Evolutionary conservation across 2,329 filamentous ascomycete genomes (phyloP), one percentile per base, ranked within the genome.

Genomic region (Microdochium paspali): DNA sequence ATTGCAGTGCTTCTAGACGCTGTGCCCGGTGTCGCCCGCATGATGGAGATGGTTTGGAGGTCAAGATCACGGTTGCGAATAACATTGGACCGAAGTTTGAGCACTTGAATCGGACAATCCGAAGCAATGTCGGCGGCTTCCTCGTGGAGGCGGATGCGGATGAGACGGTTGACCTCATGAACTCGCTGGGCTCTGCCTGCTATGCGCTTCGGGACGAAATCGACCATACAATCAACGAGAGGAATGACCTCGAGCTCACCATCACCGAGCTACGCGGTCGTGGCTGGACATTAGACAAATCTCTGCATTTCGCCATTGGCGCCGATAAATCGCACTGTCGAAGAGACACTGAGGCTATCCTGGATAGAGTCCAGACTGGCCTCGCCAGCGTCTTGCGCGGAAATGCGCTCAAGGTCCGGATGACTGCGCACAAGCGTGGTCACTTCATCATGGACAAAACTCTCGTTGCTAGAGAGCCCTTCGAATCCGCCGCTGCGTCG

Each of bases 361-460:
- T 78, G 24, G 72, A 77, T 47, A 68, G 75, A 31, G 60, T 78
- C 20, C 71, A 77, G 53, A 70, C 72, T 1, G 72, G 74, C 4
- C 66, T 78, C 6, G 64, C 67, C 18, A 69, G 76, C 46, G 66
- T 73, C 5, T 63, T 79, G 23, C 66, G 68, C 44, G 68, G 70
- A 23, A 68, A 72, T 48, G 69, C 73, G 23, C 64, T 69, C 32
- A 66, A 69, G 4, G 63, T 76, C 45, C 71, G 67, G 21, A 61
- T 79, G 56, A 68, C 65, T 2, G 69, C 71, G 6, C 65, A 73
- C 52, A 78, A 78, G 55, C 68, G 74, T 40, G 75, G 75, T 0
- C 75, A 79, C 48, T 66, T 75, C 21, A 66, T 79, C 13, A 50
- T 76, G n/a, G 69, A 75, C 56, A 73, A 73, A 52, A 68, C 67